These are phyloP conservation scores for Sclerotinia spermophila DNA, from an alignment of 2,329 filamentous ascomycete genomes.

Conservation along the genomic window DNA sequence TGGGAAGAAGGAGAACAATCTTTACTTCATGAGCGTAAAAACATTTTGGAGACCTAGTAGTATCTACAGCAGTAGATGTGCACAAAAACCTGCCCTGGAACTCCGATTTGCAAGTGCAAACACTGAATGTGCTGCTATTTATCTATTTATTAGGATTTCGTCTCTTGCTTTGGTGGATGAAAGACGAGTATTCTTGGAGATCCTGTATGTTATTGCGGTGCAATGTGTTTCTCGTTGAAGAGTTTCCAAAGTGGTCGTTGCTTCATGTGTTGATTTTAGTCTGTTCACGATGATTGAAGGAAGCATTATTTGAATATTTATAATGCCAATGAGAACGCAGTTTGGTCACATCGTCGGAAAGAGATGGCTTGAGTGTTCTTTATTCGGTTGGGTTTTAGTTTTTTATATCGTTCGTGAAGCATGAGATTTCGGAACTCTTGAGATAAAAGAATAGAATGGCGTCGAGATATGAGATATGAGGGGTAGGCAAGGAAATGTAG, in stretches of 20 bases:
- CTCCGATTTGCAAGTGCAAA: background rate
- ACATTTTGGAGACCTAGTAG: background rate
- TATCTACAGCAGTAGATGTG: background rate
- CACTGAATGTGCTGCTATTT: background rate
- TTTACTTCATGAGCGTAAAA: background rate
- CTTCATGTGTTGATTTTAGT: background rate
- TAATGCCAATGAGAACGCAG: background rate
- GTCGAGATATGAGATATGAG: background rate
- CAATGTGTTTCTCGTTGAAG: background rate
- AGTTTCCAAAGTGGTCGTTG: background rate
- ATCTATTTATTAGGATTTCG: background rate
- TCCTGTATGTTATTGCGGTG: background rate
- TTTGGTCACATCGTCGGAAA: background rate
- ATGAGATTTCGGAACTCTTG: too few species aligned
- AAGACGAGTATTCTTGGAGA: too few species aligned
- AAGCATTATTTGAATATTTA: background rate
- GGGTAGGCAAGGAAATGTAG: background rate
- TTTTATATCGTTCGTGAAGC: too few species aligned
- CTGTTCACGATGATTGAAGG: background rate
- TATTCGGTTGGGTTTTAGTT: background rate
- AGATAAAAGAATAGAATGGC: background rate
- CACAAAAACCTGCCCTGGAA: background rate
- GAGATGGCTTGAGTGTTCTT: background rate
- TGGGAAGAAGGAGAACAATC: background rate
- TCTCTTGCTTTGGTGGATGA: background rate